Evolutionary conservation across 441 rosid species (phyloP).

Genomic region (Erysimum pusillum): DNA sequence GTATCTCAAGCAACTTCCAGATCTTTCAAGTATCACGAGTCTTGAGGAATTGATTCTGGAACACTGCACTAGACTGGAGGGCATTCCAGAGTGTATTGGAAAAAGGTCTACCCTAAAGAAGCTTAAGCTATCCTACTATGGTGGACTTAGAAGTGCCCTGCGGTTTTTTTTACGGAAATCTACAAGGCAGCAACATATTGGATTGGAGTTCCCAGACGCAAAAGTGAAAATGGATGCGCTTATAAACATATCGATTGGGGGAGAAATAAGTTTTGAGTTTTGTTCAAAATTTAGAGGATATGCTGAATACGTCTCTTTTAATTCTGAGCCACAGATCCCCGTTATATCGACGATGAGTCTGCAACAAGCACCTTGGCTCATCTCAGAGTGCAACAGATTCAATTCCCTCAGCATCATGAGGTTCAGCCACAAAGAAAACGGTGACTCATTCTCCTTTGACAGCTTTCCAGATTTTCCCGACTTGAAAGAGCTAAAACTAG

Average conservation of each 20-base stretch:
- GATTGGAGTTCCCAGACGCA: conserved; percentile 21
- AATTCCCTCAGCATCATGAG: conserved; percentile 17
- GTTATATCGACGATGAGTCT: background rate
- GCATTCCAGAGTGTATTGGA: conserved; percentile 18
- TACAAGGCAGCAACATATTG: background rate
- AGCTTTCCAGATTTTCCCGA: conserved; percentile 17
- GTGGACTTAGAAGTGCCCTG: conserved; percentile 5
- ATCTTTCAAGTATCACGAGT: background rate
- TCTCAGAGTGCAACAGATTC: conserved; percentile 18
- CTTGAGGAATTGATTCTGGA: conserved; percentile 29
- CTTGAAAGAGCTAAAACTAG: conserved; percentile 23
- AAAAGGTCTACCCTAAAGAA: background rate
- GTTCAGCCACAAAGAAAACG: conserved; percentile 19
- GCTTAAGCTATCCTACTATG: conserved; percentile 3
- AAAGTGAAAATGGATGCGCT: conserved; percentile 16
- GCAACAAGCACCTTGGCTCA: conserved; percentile 11
- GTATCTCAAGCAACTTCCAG: conserved; percentile 28
- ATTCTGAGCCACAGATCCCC: conserved; percentile 21
- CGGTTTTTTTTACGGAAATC: background rate
- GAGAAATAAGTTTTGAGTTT: conserved; percentile 12
- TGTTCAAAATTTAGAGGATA: background rate
- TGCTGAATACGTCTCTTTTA: conserved; percentile 29
- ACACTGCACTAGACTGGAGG: conserved; percentile 8
- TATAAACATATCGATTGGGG: conserved; percentile 19
- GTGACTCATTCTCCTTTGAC: background rate